phyloP scores from a whole-genome alignment of 208 protist genomes.

The Novymonas esmeraldas region DNA sequence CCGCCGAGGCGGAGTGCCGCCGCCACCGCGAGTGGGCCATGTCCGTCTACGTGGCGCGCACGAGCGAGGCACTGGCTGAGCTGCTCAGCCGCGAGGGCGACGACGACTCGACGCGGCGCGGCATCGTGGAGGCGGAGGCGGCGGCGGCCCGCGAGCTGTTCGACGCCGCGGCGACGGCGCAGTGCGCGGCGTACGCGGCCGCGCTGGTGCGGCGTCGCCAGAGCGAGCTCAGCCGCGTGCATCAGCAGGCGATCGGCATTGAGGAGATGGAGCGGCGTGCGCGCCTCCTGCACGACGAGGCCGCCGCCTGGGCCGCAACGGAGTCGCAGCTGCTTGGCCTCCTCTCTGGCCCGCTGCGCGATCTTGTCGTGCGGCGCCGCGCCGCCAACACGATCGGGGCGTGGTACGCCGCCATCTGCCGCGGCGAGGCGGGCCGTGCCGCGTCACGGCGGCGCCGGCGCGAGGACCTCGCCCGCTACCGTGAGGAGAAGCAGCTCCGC shows the following conservation, averaged over 20 bases:
- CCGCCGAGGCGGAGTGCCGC: constrained; percentile 6
- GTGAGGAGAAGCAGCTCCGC: constrained; percentile 16
- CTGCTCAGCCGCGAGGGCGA: constrained; percentile 5
- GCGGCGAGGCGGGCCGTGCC: constrained; percentile 18
- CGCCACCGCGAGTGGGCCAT: constrained; percentile 13
- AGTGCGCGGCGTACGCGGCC: constrained; percentile 15
- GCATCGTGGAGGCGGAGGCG: constrained; percentile 18
- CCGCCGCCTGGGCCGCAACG: constrained; percentile 11
- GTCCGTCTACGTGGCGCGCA: constrained; percentile 6
- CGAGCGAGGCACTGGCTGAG: constrained; percentile 8
- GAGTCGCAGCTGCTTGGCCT: constrained; percentile 10
- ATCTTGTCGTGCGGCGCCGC: constrained; percentile 17
- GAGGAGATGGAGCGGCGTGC: constrained; percentile 24
- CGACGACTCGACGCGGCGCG: constrained; percentile 17
- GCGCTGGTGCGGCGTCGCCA: neutral
- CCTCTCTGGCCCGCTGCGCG: constrained; percentile 26
- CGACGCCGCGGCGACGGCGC: constrained; percentile 2
- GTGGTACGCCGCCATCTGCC: constrained; percentile 21
- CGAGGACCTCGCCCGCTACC: constrained; percentile 17
- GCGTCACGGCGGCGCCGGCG: constrained; percentile 22
- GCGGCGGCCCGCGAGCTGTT: constrained; percentile 12
- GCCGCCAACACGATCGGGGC: constrained; percentile 21
- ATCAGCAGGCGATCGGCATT: constrained; percentile 19
- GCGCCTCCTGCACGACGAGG: constrained; percentile 17
- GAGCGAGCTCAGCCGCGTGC: constrained; percentile 2